Percentiles rank a stretch among this genome's conserved stretches.
Evolutionary conservation across 768 basidiomycete species (phyloP).

Genomic region (Lentinula sp.): DNA sequence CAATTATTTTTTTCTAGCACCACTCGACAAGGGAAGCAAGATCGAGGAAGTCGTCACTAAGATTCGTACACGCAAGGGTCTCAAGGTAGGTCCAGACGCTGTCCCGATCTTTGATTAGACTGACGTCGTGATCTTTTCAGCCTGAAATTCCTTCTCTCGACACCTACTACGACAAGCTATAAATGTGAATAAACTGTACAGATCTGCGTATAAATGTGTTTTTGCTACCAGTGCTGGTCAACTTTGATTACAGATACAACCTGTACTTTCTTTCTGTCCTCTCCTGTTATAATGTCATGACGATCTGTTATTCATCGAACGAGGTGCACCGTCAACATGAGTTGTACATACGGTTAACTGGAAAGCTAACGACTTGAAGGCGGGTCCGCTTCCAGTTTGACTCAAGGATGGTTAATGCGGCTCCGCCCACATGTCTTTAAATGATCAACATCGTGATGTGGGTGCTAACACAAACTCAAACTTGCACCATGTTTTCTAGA

Average conservation of each 20-base stretch:
- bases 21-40: slow-evolving; percentile 88
- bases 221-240: slow-evolving; percentile 6
- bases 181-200: slow-evolving; percentile 19
- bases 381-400: neutral
- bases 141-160: slow-evolving; percentile 86
- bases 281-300: neutral
- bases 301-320: neutral
- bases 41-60: slow-evolving; percentile 74
- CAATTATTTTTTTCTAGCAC: slow-evolving; percentile 35
- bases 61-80: slow-evolving; percentile 92
- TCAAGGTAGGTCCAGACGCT: slow-evolving; percentile 53
- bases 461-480: neutral
- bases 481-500: neutral
- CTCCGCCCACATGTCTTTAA: neutral
- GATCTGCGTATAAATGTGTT: neutral
- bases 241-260: slow-evolving; percentile 1
- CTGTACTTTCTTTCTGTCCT: neutral
- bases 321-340: no score
- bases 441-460: neutral
- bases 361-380: no score
- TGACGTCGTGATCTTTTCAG: slow-evolving; percentile 27
- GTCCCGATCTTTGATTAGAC: neutral
- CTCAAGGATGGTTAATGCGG: neutral
- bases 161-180: slow-evolving; percentile 92
- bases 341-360: no score